Conservation (phyloP, 2,329 filamentous ascomycete genomes). For the Phialemonium atrogriseum region DNA sequence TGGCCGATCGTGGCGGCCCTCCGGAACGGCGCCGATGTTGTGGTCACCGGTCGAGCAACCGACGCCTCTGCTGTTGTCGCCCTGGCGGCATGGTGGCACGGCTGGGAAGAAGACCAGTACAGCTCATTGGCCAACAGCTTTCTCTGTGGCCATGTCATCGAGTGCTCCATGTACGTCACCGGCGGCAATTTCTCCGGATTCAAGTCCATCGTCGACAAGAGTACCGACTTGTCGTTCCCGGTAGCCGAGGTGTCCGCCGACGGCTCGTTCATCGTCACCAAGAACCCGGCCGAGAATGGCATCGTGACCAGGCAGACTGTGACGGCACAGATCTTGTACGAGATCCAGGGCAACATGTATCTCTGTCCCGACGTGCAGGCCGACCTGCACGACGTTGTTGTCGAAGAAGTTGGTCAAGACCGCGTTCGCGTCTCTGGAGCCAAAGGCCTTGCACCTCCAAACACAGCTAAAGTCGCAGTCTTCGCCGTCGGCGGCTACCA, state of each 20-base stretch:
- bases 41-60: constrained; percentile 28
- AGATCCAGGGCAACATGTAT: constrained; percentile 30
- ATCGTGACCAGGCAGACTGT: constrained; percentile 9
- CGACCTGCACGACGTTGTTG: constrained; percentile 34
- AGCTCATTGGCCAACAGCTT: constrained; percentile 32
- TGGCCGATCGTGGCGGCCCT: constrained; percentile 26
- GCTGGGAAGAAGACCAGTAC: constrained; percentile 31
- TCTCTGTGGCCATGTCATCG: constrained; percentile 33
- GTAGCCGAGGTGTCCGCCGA: constrained; percentile 39
- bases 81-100: constrained; percentile 39
- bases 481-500: background rate
- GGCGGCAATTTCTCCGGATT: constrained; percentile 39
- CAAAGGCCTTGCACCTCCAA: background rate
- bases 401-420: constrained; percentile 13
- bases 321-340: constrained; percentile 23
- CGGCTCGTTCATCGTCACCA: constrained; percentile 22
- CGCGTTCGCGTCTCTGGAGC: constrained; percentile 18
- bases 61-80: constrained; percentile 36
- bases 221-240: constrained; percentile 33
- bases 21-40: constrained; percentile 24
- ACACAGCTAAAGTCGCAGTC: background rate
- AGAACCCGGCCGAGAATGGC: constrained; percentile 16
- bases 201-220: constrained; percentile 29
- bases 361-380: constrained; percentile 25
- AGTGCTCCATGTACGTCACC: constrained; percentile 35